These are phyloP conservation scores for Nakazawaea siamensis DNA, from an alignment of 805 yeast genomes.

Conservation along the genomic window DNA sequence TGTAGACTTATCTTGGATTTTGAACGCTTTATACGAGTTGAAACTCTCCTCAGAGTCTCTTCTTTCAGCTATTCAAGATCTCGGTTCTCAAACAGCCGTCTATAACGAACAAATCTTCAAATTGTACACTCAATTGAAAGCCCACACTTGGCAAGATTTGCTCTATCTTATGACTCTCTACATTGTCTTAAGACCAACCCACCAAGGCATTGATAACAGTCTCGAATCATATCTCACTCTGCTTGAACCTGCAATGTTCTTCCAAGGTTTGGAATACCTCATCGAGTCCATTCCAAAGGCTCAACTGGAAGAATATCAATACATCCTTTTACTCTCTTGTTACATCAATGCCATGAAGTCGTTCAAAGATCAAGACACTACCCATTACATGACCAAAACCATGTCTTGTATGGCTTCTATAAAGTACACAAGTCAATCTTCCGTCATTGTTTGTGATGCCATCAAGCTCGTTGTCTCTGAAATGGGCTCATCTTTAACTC, in stretches of 20 bases:
- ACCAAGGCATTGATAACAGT: conserved; percentile 4
- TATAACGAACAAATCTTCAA: conserved; percentile 2
- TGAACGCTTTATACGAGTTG: conserved; percentile 20
- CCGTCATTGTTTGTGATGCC: conserved; percentile 19
- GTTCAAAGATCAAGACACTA: no score
- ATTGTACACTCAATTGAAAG: neutral
- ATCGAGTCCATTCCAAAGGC: no score
- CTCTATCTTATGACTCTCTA: conserved; percentile 25
- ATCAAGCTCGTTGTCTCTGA: conserved; percentile 37
- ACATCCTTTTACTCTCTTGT: no score
- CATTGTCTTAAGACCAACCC: conserved; percentile 21
- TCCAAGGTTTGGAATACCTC: conserved; percentile 12
- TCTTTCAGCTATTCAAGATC: conserved; percentile 1
- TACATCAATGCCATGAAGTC: no score
- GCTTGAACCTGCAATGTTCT: conserved; percentile 11
- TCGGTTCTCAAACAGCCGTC: conserved; percentile 9
- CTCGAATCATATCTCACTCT: conserved; percentile 9
- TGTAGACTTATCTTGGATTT: conserved; percentile 20
- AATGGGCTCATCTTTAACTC: conserved; percentile 52
- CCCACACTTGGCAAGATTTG: neutral
- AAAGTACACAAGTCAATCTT: neutral
- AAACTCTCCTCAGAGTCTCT: conserved; percentile 7
- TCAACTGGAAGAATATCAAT: no score
- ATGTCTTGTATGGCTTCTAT: neutral
- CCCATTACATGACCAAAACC: neutral